Conservation (phyloP, 305 asterid species). For the Fraxinus baroniana region DNA sequence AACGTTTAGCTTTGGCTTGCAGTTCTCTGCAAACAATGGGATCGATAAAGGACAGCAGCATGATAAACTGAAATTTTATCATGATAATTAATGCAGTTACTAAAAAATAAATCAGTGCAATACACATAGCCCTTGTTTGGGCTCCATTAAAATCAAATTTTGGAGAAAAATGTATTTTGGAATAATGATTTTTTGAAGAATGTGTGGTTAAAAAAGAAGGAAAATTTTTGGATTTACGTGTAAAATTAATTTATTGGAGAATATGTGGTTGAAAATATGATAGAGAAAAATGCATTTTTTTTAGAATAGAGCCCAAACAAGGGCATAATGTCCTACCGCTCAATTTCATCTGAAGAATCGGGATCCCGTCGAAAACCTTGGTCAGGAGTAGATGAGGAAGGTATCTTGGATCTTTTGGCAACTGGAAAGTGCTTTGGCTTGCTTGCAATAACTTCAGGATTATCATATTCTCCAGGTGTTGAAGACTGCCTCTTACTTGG, state of each 20-base stretch:
- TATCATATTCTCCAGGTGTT: slow-evolving; percentile 31
- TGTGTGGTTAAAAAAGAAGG: too few species aligned
- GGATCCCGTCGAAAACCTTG: slow-evolving; percentile 44
- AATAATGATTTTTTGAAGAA: too few species aligned
- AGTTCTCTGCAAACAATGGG: slow-evolving; percentile 56
- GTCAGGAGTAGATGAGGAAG: slow-evolving; percentile 48
- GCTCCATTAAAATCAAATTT: neutral
- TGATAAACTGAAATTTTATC: slow-evolving; percentile 10
- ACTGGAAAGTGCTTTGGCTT: slow-evolving; percentile 48
- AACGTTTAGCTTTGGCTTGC: slow-evolving; percentile 86
- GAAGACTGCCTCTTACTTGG: slow-evolving; percentile 46
- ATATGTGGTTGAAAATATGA: neutral
- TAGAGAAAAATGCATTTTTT: neutral
- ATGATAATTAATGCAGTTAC: slow-evolving; percentile 10
- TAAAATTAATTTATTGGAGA: too few species aligned
- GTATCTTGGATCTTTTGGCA: slow-evolving; percentile 70
- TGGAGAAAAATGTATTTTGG: neutral
- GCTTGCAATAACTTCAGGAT: slow-evolving; percentile 39
- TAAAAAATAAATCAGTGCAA: slow-evolving; percentile 18
- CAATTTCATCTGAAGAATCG: slow-evolving; percentile 47
- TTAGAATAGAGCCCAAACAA: neutral
- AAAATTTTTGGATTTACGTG: too few species aligned
- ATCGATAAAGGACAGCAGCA: slow-evolving; percentile 15
- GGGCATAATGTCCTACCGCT: slow-evolving; percentile 46
- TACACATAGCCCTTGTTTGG: neutral